Percentiles rank a stretch among this genome's conserved stretches.
These are phyloP conservation scores for Thymus mandschuricus DNA, from an alignment of 257 asterid genomes.

Conservation along the genomic window DNA sequence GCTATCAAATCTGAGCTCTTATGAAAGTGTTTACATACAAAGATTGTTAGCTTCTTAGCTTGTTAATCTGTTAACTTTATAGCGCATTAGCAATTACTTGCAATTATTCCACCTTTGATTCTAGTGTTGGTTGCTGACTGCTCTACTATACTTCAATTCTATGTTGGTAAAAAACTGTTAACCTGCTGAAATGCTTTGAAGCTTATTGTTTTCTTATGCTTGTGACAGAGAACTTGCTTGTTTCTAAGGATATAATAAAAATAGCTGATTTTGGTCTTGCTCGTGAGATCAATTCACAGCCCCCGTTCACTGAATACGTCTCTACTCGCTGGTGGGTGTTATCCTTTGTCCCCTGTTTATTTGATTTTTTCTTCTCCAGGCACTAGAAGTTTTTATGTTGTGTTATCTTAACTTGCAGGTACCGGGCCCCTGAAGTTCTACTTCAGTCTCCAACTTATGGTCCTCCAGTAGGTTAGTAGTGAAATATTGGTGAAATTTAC, in stretches of 20 bases:
- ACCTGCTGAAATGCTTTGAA: not conserved
- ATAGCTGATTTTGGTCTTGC: conserved; percentile 98
- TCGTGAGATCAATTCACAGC: conserved; percentile 86
- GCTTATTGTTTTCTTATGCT: conserved; percentile 15
- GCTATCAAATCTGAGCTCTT: conserved; percentile 15
- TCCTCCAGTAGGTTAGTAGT: conserved; percentile 85
- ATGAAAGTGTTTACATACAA: not conserved
- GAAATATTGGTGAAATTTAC: conserved; percentile 2
- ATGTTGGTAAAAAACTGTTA: not conserved
- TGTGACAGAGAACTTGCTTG: conserved; percentile 82
- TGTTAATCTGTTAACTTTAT: not conserved
- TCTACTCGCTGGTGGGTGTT: conserved; percentile 92
- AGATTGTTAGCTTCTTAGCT: not conserved
- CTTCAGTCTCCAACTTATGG: conserved; percentile 86
- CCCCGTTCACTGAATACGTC: conserved; percentile 95
- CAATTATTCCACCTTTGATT: not conserved
- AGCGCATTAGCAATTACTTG: conserved; percentile 12
- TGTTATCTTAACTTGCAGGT: conserved; percentile 55
- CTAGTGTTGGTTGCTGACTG: conserved; percentile 2
- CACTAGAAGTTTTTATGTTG: conserved; percentile 12
- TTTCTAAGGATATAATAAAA: conserved; percentile 77
- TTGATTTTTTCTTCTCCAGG: not conserved
- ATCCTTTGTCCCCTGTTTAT: conserved; percentile 13
- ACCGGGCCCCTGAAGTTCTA: conserved; percentile 97
- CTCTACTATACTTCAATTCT: not conserved